Evolutionary conservation across 2,329 filamentous ascomycete genomes (phyloP).

Genomic region (Cladophialophora carrionii): DNA sequence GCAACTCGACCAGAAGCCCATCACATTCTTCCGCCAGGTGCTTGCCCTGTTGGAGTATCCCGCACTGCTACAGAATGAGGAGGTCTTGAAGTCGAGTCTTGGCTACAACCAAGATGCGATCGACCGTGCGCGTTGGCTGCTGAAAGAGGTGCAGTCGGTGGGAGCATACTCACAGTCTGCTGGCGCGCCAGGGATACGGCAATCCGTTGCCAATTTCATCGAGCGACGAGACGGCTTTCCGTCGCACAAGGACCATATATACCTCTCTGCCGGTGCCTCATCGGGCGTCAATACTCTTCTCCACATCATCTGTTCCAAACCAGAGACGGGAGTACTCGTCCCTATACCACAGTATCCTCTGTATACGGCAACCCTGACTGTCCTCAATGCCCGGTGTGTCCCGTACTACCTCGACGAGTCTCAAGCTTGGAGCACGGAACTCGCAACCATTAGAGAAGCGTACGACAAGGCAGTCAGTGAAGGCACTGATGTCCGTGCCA

Average conservation of each 20-base stretch:
- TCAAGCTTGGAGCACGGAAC: slow-evolving; percentile 83
- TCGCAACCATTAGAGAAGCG: slow-evolving; percentile 73
- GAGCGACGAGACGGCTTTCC: slow-evolving; percentile 89
- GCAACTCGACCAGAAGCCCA: slow-evolving; percentile 97
- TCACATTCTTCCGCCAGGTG: slow-evolving; percentile 98
- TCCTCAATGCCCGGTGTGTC: slow-evolving; percentile 83
- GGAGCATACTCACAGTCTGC: slow-evolving; percentile 96
- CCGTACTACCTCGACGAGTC: slow-evolving; percentile 92
- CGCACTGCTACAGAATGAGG: slow-evolving; percentile 75
- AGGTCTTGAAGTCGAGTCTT: slow-evolving; percentile 72
- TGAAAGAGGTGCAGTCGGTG: slow-evolving; percentile 84
- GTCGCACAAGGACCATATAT: slow-evolving; percentile 78
- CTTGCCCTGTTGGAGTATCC: slow-evolving; percentile 92
- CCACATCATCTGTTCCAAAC: slow-evolving; percentile 79
- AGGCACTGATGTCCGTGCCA: slow-evolving; percentile 84
- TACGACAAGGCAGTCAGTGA: slow-evolving; percentile 74
- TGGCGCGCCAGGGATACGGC: slow-evolving; percentile 80
- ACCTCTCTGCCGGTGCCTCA: slow-evolving; percentile 87
- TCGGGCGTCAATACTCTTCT: slow-evolving; percentile 93
- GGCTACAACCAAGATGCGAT: slow-evolving; percentile 91
- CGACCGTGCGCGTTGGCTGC: slow-evolving; percentile 76
- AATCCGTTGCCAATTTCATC: slow-evolving; percentile 90
- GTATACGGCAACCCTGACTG: slow-evolving; percentile 87
- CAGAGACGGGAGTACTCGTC: slow-evolving; percentile 80
- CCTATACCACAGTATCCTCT: slow-evolving; percentile 98